Base-by-base conservation (phyloP, 2,329 filamentous ascomycete genomes). In the Grosmannia clavigera region DNA sequence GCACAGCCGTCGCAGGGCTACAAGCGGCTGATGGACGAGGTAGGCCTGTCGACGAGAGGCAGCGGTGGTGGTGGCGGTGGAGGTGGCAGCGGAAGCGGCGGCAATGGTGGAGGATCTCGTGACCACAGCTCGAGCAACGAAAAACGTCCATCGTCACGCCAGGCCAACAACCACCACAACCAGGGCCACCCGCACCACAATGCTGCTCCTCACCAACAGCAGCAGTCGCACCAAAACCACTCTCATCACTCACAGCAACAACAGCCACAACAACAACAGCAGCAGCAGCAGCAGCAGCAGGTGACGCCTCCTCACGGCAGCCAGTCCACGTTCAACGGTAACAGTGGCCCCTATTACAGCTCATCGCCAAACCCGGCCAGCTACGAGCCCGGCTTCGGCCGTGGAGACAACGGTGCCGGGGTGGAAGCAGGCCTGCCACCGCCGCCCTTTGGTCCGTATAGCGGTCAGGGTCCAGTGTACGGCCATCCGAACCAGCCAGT, bases 11-110 rank as follows among this genome's bases (percentile, higher is more conserved):
- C 86, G 63, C 94, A 97, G 74, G 94, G 94, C 58, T 99, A 99
- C 77, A 99, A 97, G 80, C 87, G 94, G 58, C 76, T 99, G 62
- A 99, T 99, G 94, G 94, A 99, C 68, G 94, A 99, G 71, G 94
- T 99, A 66, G 92, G 92, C 62, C 76, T 99, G 46, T 95, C 92
- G 6, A 87, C 84, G 33, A 68, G 73, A 40, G 70, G 67, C 60
- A 67, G 69, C 53, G 70, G 73, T 43, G 71, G 74, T 12, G 73
- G 73, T 5, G 72, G 70, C 50, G 66, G 68, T 40, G 52, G 35
- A 25, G 73, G 73, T 5, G 72, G 70, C 50, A 66, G 68, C 38
- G 52, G 35, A 25, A 70, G 72, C 38, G 68, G 72, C 43, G 68
- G 66, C 62, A 67, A 69, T 53, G 71, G 73, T 43, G 71, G 74